Evolutionary conservation across 768 basidiomycete species (phyloP).

Genomic region (Porpolomopsis calyptriformis): DNA sequence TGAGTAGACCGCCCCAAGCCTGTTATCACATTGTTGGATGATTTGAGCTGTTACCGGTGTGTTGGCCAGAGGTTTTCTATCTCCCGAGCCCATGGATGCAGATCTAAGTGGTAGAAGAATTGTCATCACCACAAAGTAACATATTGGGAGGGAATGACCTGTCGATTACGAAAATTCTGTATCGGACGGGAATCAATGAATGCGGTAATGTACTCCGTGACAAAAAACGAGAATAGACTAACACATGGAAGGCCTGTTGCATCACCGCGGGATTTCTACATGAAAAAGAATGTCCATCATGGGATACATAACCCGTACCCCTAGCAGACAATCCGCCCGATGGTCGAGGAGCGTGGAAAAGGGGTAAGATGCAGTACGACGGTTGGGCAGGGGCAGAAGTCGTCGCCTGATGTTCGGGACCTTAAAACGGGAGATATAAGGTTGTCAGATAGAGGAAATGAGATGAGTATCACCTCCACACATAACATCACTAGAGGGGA

Average conservation of each 20-base stretch:
- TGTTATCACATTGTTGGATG: slow-evolving; percentile 27
- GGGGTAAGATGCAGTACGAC: slow-evolving; percentile 43
- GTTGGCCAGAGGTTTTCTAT: slow-evolving; percentile 33
- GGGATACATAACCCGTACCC: slow-evolving; percentile 37
- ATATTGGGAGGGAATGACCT: slow-evolving; percentile 17
- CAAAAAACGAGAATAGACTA: slow-evolving; percentile 17
- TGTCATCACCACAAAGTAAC: neutral
- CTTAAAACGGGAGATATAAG: slow-evolving; percentile 18
- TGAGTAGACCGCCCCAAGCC: slow-evolving; percentile 50
- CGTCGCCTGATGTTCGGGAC: slow-evolving; percentile 38
- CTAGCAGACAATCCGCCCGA: slow-evolving; percentile 9
- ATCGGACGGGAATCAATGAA: neutral
- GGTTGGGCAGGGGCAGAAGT: slow-evolving; percentile 30
- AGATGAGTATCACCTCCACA: slow-evolving; percentile 29
- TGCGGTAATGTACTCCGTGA: neutral
- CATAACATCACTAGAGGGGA: slow-evolving; percentile 34
- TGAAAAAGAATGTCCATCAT: slow-evolving; percentile 43
- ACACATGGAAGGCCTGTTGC: slow-evolving; percentile 54
- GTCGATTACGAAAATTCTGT: slow-evolving; percentile 38
- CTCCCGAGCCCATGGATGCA: slow-evolving; percentile 33
- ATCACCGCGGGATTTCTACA: slow-evolving; percentile 44
- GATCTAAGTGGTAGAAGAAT: slow-evolving; percentile 28
- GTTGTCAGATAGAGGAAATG: neutral
- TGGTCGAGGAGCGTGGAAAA: slow-evolving; percentile 34
- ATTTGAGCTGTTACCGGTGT: slow-evolving; percentile 34